Conservation (phyloP, 495 filamentous ascomycete genomes). For the Daldinia vernicosa region DNA sequence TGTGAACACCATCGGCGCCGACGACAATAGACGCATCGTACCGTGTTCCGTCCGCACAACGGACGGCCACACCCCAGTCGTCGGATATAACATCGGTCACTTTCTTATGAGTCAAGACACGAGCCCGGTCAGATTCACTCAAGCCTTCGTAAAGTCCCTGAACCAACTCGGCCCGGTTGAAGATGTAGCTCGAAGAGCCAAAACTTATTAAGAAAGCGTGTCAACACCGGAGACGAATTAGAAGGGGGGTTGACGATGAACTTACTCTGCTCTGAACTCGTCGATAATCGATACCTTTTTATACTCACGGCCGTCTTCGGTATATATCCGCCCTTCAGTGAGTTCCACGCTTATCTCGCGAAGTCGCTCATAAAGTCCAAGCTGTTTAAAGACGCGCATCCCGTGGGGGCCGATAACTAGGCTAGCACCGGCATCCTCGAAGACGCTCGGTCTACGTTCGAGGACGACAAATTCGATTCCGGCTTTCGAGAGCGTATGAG, state of each 20-base stretch:
- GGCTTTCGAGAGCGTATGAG: slow-evolving; percentile 49
- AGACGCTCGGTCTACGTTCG: slow-evolving; percentile 47
- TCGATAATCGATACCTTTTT: background rate
- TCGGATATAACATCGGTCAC: slow-evolving; percentile 46
- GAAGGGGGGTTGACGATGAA: background rate
- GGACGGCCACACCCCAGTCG: slow-evolving; percentile 33
- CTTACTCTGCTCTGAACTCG: slow-evolving; percentile 1
- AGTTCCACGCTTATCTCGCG: background rate
- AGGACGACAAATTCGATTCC: slow-evolving; percentile 59
- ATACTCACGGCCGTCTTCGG: slow-evolving; percentile 7
- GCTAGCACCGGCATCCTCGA: slow-evolving; percentile 49
- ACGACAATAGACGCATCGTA: slow-evolving; percentile 57
- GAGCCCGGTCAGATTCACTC: slow-evolving; percentile 42
- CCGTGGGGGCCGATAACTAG: slow-evolving; percentile 39
- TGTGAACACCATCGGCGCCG: slow-evolving; percentile 61
- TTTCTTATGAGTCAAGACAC: slow-evolving; percentile 46
- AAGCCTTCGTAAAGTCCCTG: slow-evolving; percentile 48
- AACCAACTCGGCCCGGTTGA: slow-evolving; percentile 40
- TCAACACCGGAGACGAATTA: background rate
- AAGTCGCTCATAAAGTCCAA: slow-evolving; percentile 49
- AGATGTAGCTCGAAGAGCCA: slow-evolving; percentile 11
- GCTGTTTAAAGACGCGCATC: slow-evolving; percentile 49
- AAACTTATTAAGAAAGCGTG: slow-evolving; percentile 9
- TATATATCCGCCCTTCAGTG: background rate
- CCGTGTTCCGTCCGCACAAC: slow-evolving; percentile 48